These are phyloP conservation scores for Bauhinia variegata DNA, from an alignment of 306 rosid genomes.

Conservation along the genomic window DNA sequence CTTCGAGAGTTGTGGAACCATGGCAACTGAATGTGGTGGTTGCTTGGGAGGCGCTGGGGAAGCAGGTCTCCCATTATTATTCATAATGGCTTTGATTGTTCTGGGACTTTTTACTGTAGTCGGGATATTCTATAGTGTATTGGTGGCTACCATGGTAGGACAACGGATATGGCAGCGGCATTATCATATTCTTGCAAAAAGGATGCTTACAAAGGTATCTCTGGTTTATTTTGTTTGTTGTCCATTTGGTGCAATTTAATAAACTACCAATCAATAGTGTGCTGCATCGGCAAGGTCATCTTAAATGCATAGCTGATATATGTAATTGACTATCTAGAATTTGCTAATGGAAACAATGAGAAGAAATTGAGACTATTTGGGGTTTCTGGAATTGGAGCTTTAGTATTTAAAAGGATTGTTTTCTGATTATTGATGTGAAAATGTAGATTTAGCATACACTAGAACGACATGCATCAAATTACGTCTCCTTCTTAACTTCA, in stretches of 20 bases:
- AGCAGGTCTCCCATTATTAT: constrained; percentile 89
- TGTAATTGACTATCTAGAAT: constrained; percentile 14
- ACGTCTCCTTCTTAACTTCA: constrained; percentile 21
- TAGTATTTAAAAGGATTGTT: neutral
- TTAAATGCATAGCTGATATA: constrained; percentile 1
- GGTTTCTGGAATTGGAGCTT: constrained; percentile 19
- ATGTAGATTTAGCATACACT: constrained; percentile 4
- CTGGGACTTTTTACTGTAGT: constrained; percentile 89
- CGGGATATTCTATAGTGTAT: constrained; percentile 96
- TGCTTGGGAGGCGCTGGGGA: constrained; percentile 99
- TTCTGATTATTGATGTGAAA: constrained; percentile 3
- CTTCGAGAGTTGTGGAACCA: constrained; percentile 96
- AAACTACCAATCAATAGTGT: constrained; percentile 20
- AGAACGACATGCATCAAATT: constrained; percentile 9
- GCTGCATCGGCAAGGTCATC: constrained; percentile 25
- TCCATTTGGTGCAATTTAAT: constrained; percentile 24
- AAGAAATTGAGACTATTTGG: neutral
- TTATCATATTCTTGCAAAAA: constrained; percentile 95
- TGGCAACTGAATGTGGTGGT: constrained; percentile 95
- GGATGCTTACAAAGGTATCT: constrained; percentile 95
- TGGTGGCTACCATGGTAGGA: constrained; percentile 99
- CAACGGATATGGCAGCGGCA: constrained; percentile 99
- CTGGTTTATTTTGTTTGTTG: constrained; percentile 26
- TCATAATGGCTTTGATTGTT: constrained; percentile 85
- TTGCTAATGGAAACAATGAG: neutral